Conservation (phyloP, 2,329 filamentous ascomycete genomes). For the Escovopsis sp. region DNA sequence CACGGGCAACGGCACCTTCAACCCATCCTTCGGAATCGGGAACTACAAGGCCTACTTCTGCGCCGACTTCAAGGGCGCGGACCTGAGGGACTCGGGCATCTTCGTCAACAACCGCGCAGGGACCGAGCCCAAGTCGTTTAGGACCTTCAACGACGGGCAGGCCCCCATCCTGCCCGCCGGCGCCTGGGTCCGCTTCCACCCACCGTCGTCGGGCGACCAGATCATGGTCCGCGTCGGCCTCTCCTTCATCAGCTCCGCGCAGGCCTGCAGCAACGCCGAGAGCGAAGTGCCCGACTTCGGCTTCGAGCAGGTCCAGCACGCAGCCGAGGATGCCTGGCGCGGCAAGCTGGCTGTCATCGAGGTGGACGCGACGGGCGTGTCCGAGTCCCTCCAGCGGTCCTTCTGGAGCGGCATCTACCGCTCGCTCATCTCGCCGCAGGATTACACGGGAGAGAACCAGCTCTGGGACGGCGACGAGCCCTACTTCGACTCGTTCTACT, state of each 20-base stretch:
- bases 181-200: slow-evolving; percentile 48
- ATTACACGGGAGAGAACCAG: slow-evolving; percentile 63
- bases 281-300: slow-evolving; percentile 52
- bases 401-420: slow-evolving; percentile 63
- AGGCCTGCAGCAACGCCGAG: slow-evolving; percentile 58
- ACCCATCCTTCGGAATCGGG: slow-evolving; percentile 46
- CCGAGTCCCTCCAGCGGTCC: slow-evolving; percentile 41
- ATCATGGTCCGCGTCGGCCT: slow-evolving; percentile 54
- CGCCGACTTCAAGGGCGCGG: slow-evolving; percentile 39
- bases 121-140: slow-evolving; percentile 25
- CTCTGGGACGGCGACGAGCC: slow-evolving; percentile 56
- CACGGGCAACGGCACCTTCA: slow-evolving; percentile 41
- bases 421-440: slow-evolving; percentile 55
- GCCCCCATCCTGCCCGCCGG: slow-evolving; percentile 26
- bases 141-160: slow-evolving; percentile 15
- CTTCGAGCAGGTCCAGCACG: slow-evolving; percentile 40
- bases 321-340: slow-evolving; percentile 46
- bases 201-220: slow-evolving; percentile 18
- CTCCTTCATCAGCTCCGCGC: slow-evolving; percentile 52
- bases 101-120: slow-evolving; percentile 40
- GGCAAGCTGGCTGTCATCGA: slow-evolving; percentile 45
- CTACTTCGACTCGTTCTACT: slow-evolving; percentile 56
- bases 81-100: slow-evolving; percentile 40
- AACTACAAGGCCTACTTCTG: slow-evolving; percentile 45
- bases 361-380: slow-evolving; percentile 39